A percentile compares a stretch with the other conserved stretches of the same genome.
These are phyloP conservation scores for Fusarium annulatum DNA, from an alignment of 2,329 filamentous ascomycete species.

Conservation along the genomic window DNA sequence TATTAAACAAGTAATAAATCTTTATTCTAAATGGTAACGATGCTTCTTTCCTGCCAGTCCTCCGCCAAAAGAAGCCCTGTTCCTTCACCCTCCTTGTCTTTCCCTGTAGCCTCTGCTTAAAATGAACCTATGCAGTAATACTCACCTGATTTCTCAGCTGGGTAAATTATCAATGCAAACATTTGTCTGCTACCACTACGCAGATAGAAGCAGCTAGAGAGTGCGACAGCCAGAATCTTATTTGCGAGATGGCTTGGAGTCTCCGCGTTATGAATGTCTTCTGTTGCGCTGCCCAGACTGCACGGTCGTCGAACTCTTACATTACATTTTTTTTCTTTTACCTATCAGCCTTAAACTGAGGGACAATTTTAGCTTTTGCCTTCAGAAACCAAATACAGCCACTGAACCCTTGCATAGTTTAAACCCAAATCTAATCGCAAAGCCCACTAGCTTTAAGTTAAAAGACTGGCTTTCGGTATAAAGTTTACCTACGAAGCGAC, in stretches of 20 bases:
- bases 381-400: background rate
- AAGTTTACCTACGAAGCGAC: background rate
- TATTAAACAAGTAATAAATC: too few species aligned
- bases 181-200: too few species aligned
- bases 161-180: too few species aligned
- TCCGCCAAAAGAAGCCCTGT: too few species aligned
- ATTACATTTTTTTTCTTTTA: too few species aligned
- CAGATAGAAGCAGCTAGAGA: background rate
- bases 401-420: background rate
- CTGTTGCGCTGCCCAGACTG: too few species aligned
- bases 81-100: too few species aligned
- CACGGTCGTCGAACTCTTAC: too few species aligned
- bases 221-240: background rate
- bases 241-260: background rate
- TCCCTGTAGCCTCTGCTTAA: too few species aligned
- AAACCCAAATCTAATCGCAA: background rate
- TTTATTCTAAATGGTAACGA: background rate
- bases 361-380: too few species aligned
- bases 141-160: background rate
- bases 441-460: background rate
- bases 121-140: background rate
- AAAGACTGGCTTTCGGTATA: background rate
- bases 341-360: too few species aligned
- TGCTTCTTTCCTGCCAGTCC: fast-evolving
- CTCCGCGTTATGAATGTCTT: too few species aligned